These are phyloP conservation scores for Ophiostoma piceae DNA, from an alignment of 2,329 filamentous ascomycete species.

Conservation along the genomic window DNA sequence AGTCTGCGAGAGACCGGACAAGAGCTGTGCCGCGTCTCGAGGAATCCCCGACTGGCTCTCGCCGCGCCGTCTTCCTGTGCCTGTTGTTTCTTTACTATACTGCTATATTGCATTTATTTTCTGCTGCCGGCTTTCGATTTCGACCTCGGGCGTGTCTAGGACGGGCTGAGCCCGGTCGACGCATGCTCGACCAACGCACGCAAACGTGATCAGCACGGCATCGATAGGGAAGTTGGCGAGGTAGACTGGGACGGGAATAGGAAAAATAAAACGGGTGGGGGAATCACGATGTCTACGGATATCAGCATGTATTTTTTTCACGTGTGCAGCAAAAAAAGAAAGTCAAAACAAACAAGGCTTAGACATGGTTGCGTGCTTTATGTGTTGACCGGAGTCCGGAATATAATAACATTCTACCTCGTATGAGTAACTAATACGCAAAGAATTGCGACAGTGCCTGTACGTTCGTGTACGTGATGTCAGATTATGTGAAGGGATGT, in stretches of 20 bases:
- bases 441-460: too few relatives aligned
- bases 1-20: neutral
- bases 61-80: neutral
- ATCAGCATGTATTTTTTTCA: constrained; percentile 16
- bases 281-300: constrained; percentile 11
- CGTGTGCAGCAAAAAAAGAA: constrained; percentile 5
- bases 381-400: constrained; percentile 13
- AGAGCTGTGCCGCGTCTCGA: constrained; percentile 16
- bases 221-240: constrained; percentile 11
- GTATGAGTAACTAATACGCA: too few relatives aligned
- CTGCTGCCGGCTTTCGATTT: neutral
- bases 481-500: neutral
- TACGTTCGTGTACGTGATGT: too few relatives aligned
- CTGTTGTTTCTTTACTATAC: neutral
- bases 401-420: neutral
- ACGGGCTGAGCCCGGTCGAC: neutral
- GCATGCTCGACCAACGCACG: neutral
- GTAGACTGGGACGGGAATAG: neutral
- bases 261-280: constrained; percentile 8
- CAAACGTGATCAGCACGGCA: neutral
- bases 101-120: constrained; percentile 4
- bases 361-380: neutral
- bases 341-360: neutral
- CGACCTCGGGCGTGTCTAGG: neutral
- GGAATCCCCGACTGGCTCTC: constrained; percentile 8